A percentile compares a stretch with the other conserved stretches of the same genome.
Conservation (phyloP, 192 early-diverging fungal species). For the Gigaspora rosea region DNA sequence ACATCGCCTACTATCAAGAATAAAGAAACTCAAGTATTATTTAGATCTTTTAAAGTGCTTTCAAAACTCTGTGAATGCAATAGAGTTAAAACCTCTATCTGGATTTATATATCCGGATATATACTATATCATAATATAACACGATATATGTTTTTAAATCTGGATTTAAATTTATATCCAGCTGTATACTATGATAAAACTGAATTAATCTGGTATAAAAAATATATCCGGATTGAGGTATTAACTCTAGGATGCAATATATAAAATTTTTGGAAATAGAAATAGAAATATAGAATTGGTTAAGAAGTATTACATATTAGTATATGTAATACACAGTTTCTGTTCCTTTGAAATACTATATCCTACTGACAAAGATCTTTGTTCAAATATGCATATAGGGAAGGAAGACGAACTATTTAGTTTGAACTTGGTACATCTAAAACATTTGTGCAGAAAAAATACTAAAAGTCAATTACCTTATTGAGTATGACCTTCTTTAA, state of each 20-base stretch:
- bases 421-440: not conserved
- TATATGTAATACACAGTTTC: not conserved
- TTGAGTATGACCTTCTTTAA: not conserved
- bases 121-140: too few relatives aligned
- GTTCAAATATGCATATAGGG: not conserved
- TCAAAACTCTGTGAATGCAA: conserved; percentile 6
- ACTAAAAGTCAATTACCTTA: not conserved
- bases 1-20: not conserved
- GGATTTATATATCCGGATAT: too few relatives aligned
- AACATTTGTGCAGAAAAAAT: conserved; percentile 1
- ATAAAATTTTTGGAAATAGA: not conserved
- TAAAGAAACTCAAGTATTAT: not conserved
- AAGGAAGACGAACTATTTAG: not conserved
- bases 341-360: not conserved
- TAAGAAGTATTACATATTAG: not conserved
- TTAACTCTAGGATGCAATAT: conserved; percentile 2
- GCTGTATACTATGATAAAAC: too few relatives aligned
- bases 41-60: conserved; percentile 5
- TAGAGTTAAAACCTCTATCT: too few relatives aligned
- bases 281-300: not conserved
- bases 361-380: not conserved
- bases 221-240: too few relatives aligned
- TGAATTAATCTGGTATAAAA: too few relatives aligned
- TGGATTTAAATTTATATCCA: too few relatives aligned
- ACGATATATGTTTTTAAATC: too few relatives aligned